Percentiles rank a stretch among this genome's conserved stretches.
Conservation (phyloP, 176 grass and related monocot species). For the Triticum urartu region DNA sequence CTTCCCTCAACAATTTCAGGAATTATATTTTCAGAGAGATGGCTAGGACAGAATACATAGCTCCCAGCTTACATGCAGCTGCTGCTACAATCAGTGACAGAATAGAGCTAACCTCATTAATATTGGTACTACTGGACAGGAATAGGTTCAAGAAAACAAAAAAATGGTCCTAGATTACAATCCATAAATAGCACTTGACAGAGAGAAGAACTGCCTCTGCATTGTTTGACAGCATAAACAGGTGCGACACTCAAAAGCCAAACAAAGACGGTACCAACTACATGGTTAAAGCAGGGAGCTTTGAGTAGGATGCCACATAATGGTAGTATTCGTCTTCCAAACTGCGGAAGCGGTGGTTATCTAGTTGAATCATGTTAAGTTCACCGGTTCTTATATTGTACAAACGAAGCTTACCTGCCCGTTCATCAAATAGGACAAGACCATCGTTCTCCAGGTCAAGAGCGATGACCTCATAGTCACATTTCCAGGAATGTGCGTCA, state of each 20-base stretch:
- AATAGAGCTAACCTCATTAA: background rate
- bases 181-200: background rate
- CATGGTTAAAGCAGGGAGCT: constrained; percentile 1
- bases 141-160: background rate
- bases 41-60: background rate
- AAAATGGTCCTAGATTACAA: background rate
- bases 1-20: background rate
- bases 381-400: constrained; percentile 26
- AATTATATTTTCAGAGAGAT: background rate
- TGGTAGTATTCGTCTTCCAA: background rate
- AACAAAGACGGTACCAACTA: background rate
- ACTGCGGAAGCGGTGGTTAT: background rate
- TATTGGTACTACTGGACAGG: background rate
- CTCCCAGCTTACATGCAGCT: background rate
- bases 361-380: constrained; percentile 18
- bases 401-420: constrained; percentile 6
- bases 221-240: background rate
- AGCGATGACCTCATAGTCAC: constrained; percentile 15
- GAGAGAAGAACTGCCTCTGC: background rate
- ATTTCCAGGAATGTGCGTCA: background rate
- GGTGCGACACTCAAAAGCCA: background rate
- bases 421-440: constrained; percentile 1
- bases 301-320: constrained; percentile 33
- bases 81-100: background rate
- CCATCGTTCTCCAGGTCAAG: constrained; percentile 17